Evolutionary conservation across 108 stramenopile genomes (phyloP).

Genomic region (Pseudonitzschia pungens): DNA sequence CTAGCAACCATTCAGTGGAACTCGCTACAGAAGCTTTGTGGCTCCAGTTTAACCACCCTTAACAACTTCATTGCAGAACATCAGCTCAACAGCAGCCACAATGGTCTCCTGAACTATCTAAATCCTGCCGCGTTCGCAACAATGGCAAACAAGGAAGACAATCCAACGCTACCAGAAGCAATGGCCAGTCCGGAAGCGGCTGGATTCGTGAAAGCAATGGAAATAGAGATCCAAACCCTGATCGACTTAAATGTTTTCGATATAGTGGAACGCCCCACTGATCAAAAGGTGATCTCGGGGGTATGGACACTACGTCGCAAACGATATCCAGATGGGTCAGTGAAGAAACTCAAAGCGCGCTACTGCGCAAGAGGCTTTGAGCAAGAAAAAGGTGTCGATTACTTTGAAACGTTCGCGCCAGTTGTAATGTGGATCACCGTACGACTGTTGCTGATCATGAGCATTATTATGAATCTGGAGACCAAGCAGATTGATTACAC

Average conservation of each 20-base stretch:
- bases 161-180: conserved; percentile 2
- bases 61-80: too few species aligned
- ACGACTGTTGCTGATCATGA: conserved; percentile 17
- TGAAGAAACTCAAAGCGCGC: conserved; percentile 44
- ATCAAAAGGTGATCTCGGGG: neutral
- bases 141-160: conserved; percentile 1
- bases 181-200: neutral
- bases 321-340: conserved; percentile 24
- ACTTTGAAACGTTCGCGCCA: conserved; percentile 33
- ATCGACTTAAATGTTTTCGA: neutral
- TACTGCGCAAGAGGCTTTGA: conserved; percentile 35
- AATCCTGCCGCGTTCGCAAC: conserved; percentile 8
- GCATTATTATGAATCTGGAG: neutral
- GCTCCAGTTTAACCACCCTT: too few species aligned
- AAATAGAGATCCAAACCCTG: neutral
- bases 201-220: neutral
- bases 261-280: neutral
- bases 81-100: too few species aligned
- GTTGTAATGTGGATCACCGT: conserved; percentile 43
- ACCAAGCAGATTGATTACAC: neutral
- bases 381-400: conserved; percentile 37
- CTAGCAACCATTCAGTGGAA: too few species aligned
- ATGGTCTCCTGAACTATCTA: too few species aligned
- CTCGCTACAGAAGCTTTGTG: too few species aligned
- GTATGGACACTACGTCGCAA: conserved; percentile 29